A percentile compares a stretch with the other conserved stretches of the same genome.
Conservation (phyloP, 1,284 basidiomycete genomes). For the Flammula alnicola region DNA sequence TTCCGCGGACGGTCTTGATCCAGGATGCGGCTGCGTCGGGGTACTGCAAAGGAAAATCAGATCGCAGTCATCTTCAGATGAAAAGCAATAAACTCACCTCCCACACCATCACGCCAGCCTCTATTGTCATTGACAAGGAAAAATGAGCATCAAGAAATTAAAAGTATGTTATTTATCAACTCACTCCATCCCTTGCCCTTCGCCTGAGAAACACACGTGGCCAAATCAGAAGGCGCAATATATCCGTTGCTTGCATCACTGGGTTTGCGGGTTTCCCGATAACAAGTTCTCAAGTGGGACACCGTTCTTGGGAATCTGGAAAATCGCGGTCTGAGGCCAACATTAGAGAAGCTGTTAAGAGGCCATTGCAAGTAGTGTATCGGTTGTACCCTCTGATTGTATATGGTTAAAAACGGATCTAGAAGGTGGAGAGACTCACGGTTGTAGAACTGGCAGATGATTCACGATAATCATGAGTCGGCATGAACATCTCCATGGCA, state of each 20-base stretch:
- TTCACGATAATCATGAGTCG: constrained; percentile 5
- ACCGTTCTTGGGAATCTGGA: constrained; percentile 64
- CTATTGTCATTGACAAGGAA: no score
- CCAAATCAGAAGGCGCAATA: constrained; percentile 55
- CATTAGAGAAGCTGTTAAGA: constrained; percentile 57
- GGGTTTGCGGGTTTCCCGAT: constrained; percentile 66
- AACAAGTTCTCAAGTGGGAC: constrained; percentile 49
- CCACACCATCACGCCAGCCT: constrained; percentile 59
- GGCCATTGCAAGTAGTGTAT: constrained; percentile 59
- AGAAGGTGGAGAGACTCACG: constrained; percentile 40
- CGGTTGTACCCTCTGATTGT: constrained; percentile 52
- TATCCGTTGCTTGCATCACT: constrained; percentile 63
- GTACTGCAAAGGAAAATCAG: no score
- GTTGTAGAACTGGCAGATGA: constrained; percentile 66
- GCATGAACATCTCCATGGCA: not conserved
- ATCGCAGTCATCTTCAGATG: no score
- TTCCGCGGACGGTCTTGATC: constrained; percentile 29
- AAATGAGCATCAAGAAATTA: not conserved
- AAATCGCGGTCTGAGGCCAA: constrained; percentile 56
- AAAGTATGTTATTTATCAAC: constrained; percentile 22
- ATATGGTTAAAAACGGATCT: constrained; percentile 3
- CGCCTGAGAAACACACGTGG: constrained; percentile 57
- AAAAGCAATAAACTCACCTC: no score
- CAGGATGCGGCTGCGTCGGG: constrained; percentile 30
- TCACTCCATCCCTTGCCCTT: constrained; percentile 61